These are phyloP conservation scores for Sphaerulina populicola DNA, from an alignment of 2,329 filamentous ascomycete species.

Conservation along the genomic window DNA sequence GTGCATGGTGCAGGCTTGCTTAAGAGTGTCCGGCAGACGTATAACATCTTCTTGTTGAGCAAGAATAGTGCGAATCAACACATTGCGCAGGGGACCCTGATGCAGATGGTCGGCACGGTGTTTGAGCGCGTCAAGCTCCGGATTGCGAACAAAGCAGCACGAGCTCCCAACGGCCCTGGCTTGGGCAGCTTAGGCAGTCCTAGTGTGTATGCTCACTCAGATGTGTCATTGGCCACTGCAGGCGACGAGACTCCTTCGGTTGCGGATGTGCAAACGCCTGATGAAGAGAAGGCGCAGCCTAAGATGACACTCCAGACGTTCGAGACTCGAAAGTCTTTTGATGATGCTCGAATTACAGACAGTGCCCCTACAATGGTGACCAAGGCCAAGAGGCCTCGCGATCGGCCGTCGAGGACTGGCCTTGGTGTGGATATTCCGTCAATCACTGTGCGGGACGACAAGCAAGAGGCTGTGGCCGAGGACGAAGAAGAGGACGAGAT, in stretches of 20 bases:
- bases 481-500: conserved; percentile 85
- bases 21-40: conserved; percentile 94
- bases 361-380: conserved; percentile 61
- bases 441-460: conserved; percentile 30
- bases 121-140: conserved; percentile 88
- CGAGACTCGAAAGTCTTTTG: conserved; percentile 57
- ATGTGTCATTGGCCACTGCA: conserved; percentile 23
- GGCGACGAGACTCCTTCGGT: conserved; percentile 25
- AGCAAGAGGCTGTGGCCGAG: conserved; percentile 50
- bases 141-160: conserved; percentile 76
- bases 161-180: conserved; percentile 44
- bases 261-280: conserved; percentile 36
- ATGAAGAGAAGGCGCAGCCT: conserved; percentile 40
- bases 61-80: conserved; percentile 92
- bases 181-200: conserved; percentile 24
- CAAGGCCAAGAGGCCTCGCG: conserved; percentile 41
- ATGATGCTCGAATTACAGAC: conserved; percentile 57
- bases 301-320: conserved; percentile 63
- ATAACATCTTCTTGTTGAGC: conserved; percentile 96
- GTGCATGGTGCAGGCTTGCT: conserved; percentile 92
- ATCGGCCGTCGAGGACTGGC: conserved; percentile 32
- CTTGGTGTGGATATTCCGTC: conserved; percentile 40
- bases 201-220: conserved; percentile 25
- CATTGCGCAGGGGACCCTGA: conserved; percentile 90
- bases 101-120: conserved; percentile 97